Base-by-base conservation (phyloP, 139 green algal species). In the Chlamydomonas applanata region DNA sequence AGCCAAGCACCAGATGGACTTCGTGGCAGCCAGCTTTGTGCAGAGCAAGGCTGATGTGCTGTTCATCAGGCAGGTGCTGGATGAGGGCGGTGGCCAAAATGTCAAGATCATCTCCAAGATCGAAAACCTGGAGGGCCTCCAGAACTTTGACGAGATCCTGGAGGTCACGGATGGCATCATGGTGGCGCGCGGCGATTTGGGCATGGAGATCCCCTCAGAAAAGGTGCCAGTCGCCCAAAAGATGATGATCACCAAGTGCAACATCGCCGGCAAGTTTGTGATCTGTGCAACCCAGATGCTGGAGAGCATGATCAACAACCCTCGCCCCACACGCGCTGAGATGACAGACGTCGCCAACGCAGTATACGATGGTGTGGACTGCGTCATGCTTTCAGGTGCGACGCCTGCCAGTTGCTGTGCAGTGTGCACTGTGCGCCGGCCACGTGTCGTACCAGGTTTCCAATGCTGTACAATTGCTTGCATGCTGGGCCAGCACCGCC, bases 271-370 rank as follows among this genome's bases (percentile, higher is more conserved):
- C 35, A 92, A 92, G 79, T 85, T 85, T 59, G 78, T 86, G 22
- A 85, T 89, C 46, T 85, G 71, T 53, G 84, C 83, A 3, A 88
- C 80, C 4, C 88, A 92, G 82, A 93, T 93, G 88, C 86, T 93
- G 19, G 88, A 93, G 79, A 53, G 33, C 67, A 91, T 92, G 88
- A 81, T 86, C 61, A 73, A 29, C 71, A 89, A 75, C 81, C 88
- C 86, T n/a, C 70, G 85, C 13, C 86, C 86, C 29, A 93, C 88
- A 14, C 87, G 92, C 24, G 92, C 92, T 0, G 92, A 97, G 83
- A 93, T 93, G 69, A 97, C 92, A 1, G 91, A 96, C 73, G 92
- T 97, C 3, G 92, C 92, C 45, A 97, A 97, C 69, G 92, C 92
- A 35, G 45, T 71, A 36, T 71, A 71, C 32, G 79, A 81, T 44